phyloP scores from a whole-genome alignment of 2,329 filamentous ascomycete species.

The Colletotrichum chrysophilum region DNA sequence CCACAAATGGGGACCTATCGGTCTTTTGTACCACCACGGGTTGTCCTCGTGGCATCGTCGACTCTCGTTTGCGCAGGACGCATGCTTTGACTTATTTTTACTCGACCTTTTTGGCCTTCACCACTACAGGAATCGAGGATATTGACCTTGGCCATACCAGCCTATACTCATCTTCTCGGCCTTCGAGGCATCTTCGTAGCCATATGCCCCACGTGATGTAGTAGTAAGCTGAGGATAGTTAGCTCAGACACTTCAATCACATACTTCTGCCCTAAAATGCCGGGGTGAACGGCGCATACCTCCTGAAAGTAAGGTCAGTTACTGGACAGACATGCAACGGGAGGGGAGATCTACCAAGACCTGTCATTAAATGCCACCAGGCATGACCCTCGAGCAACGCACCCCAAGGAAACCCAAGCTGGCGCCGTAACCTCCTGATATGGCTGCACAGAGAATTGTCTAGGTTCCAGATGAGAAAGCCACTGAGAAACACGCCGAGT shows the following conservation, averaged over 20 bases:
- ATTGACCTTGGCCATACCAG: constrained; percentile 71
- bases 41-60: neutral
- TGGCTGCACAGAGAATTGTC: constrained; percentile 78
- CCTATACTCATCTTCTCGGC: constrained; percentile 72
- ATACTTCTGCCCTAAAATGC: neutral
- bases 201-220: constrained; percentile 87
- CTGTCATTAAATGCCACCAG: constrained; percentile 81
- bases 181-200: constrained; percentile 78
- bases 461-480: constrained; percentile 79
- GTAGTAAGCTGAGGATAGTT: constrained; percentile 65
- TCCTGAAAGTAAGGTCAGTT: constrained; percentile 26
- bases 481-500: constrained; percentile 73
- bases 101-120: constrained; percentile 35
- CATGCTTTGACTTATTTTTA: neutral
- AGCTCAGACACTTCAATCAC: neutral
- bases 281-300: constrained; percentile 23
- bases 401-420: constrained; percentile 80
- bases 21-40: neutral
- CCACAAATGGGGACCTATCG: neutral
- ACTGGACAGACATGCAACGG: constrained; percentile 22
- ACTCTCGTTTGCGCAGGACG: neutral
- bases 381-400: constrained; percentile 66
- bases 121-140: constrained; percentile 56
- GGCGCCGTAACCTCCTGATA: constrained; percentile 68
- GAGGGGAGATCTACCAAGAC: constrained; percentile 56